These are phyloP conservation scores for Ganoderma leucocontextum DNA, from an alignment of 1,284 basidiomycete genomes.

Conservation along the genomic window DNA sequence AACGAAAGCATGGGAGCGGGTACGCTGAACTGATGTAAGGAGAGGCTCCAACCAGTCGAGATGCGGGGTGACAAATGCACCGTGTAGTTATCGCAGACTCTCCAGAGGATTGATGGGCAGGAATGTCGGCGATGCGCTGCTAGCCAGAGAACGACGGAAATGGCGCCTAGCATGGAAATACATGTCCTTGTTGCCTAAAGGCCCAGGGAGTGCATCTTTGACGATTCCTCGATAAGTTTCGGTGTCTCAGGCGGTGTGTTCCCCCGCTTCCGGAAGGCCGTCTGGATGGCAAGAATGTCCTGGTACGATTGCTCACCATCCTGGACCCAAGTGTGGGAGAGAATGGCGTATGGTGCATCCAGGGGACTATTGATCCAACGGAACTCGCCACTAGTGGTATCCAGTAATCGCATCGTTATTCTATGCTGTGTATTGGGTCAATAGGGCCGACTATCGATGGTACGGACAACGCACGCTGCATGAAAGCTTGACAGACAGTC, in stretches of 20 bases:
- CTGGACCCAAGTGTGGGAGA: conserved; percentile 8
- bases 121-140: neutral
- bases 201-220: neutral
- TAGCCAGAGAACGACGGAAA: neutral
- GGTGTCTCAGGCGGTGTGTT: no score
- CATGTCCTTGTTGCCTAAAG: neutral
- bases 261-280: no score
- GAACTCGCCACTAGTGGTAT: conserved; percentile 11
- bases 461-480: neutral
- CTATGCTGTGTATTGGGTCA: neutral
- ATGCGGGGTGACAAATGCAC: neutral
- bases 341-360: conserved; percentile 3
- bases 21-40: neutral
- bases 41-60: neutral
- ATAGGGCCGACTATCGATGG: neutral
- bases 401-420: conserved; percentile 1
- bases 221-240: neutral
- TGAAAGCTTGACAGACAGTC: neutral
- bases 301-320: conserved; percentile 12
- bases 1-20: neutral
- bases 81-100: neutral
- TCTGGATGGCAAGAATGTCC: neutral
- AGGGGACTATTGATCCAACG: no score
- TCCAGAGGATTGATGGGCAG: neutral
- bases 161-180: neutral